Evolutionary conservation across 108 stramenopile species (phyloP).

Genomic region (Fistulifera solaris): DNA sequence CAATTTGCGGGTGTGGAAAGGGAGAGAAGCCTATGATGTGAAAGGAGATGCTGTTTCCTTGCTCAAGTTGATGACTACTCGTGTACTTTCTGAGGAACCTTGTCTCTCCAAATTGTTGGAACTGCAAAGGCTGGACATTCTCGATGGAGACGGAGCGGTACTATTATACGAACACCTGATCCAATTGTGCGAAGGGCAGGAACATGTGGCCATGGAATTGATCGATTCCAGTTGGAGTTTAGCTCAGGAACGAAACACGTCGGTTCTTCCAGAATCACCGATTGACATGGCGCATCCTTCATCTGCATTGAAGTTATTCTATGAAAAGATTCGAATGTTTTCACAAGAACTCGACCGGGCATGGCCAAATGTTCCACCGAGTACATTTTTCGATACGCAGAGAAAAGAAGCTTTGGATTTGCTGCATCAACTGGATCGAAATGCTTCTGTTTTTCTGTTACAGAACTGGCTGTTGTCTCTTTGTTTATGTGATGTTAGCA

Average conservation of each 20-base stretch:
- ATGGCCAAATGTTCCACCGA: constrained; percentile 11
- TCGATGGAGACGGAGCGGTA: constrained; percentile 67
- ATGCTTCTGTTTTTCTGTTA: constrained; percentile 44
- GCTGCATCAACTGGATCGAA: constrained; percentile 18
- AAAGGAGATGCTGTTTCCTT: not conserved
- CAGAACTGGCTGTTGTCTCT: constrained; percentile 63
- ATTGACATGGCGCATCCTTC: not conserved
- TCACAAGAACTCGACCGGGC: constrained; percentile 7
- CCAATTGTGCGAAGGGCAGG: constrained; percentile 32
- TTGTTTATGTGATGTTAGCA: constrained; percentile 61
- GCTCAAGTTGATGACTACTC: not conserved
- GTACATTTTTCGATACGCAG: constrained; percentile 15
- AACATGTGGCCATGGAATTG: constrained; percentile 26
- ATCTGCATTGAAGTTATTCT: not conserved
- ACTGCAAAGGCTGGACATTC: constrained; percentile 46
- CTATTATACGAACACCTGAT: constrained; percentile 45
- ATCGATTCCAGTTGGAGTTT: constrained; percentile 12
- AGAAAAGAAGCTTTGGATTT: constrained; percentile 12
- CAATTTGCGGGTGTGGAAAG: constrained; percentile 43
- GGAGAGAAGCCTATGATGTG: not conserved
- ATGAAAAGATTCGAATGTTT: not conserved
- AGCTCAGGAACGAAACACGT: not conserved
- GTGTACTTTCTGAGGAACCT: constrained; percentile 24
- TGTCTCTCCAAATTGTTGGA: constrained; percentile 27
- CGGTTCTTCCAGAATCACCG: not conserved